Conservation (phyloP, 345 rosid genomes). For the Lepidium africanum region DNA sequence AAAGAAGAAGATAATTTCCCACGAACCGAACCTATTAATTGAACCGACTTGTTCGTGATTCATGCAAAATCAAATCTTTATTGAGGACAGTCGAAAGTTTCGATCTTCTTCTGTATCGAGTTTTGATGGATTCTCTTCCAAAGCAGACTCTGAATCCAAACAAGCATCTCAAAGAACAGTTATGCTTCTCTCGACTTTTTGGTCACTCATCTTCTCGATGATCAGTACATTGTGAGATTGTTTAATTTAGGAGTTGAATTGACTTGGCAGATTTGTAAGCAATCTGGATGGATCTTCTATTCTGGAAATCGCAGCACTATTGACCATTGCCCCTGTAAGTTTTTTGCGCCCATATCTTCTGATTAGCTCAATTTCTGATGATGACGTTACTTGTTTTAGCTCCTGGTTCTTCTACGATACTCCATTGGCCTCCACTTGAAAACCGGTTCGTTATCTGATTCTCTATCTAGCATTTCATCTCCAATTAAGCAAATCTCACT, state of each 20-base stretch:
- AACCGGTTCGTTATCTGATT: constrained; percentile 32
- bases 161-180: constrained; percentile 87
- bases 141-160: constrained; percentile 46
- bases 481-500: not conserved
- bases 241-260: not conserved
- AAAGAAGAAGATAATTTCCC: not conserved
- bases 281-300: constrained; percentile 75
- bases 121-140: constrained; percentile 43
- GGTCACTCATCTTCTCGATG: not conserved
- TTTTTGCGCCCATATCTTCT: not conserved
- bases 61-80: not conserved
- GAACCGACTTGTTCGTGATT: constrained; percentile 1
- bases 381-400: constrained; percentile 28
- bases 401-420: constrained; percentile 52
- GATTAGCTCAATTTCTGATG: not conserved
- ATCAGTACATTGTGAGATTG: not conserved
- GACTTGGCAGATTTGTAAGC: constrained; percentile 64
- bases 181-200: not conserved
- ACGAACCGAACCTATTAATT: not conserved
- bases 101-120: not conserved
- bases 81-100: not conserved
- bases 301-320: constrained; percentile 52
- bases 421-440: constrained; percentile 24
- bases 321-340: constrained; percentile 56
- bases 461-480: not conserved